phyloP scores from a whole-genome alignment of 306 rosid species.

The Sphenostylis stenocarpa region DNA sequence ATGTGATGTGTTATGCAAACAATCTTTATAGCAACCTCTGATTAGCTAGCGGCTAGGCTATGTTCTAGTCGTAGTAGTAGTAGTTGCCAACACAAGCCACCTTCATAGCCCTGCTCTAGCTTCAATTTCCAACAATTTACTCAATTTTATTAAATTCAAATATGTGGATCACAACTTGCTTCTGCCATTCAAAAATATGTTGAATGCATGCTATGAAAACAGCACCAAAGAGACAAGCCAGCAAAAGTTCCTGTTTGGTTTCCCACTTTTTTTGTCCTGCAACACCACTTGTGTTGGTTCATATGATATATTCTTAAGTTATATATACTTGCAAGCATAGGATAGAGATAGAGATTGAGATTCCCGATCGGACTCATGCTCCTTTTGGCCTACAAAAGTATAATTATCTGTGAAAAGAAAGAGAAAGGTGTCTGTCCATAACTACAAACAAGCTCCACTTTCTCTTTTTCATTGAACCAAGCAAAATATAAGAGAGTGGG shows the following conservation, averaged over 20 bases:
- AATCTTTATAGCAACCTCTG: not conserved
- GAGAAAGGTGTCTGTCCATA: slow-evolving; percentile 10
- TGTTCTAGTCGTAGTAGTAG: not conserved
- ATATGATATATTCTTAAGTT: not conserved
- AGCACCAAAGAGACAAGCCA: slow-evolving; percentile 38
- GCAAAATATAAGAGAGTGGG: slow-evolving; percentile 25
- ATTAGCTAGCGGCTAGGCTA: not conserved
- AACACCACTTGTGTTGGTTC: not conserved
- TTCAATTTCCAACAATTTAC: slow-evolving; percentile 38
- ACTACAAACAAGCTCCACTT: slow-evolving; percentile 40
- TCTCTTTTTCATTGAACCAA: slow-evolving; percentile 37
- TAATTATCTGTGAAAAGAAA: not conserved
- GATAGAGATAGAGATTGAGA: slow-evolving; percentile 43
- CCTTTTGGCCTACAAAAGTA: slow-evolving; percentile 31
- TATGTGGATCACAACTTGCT: slow-evolving; percentile 25
- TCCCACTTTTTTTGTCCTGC: slow-evolving; percentile 30
- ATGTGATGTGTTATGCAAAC: slow-evolving; percentile 19
- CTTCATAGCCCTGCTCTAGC: slow-evolving; percentile 9
- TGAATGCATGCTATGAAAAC: not conserved
- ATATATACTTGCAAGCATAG: not conserved
- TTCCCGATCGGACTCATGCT: slow-evolving; percentile 29
- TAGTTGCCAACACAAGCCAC: not conserved
- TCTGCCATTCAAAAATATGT: not conserved
- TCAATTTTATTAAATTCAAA: not conserved
- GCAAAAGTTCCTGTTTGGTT: slow-evolving; percentile 33